Evolutionary conservation across 2,329 filamentous ascomycete genomes (phyloP).

Genomic region (Clarireedia homoeocarpa): DNA sequence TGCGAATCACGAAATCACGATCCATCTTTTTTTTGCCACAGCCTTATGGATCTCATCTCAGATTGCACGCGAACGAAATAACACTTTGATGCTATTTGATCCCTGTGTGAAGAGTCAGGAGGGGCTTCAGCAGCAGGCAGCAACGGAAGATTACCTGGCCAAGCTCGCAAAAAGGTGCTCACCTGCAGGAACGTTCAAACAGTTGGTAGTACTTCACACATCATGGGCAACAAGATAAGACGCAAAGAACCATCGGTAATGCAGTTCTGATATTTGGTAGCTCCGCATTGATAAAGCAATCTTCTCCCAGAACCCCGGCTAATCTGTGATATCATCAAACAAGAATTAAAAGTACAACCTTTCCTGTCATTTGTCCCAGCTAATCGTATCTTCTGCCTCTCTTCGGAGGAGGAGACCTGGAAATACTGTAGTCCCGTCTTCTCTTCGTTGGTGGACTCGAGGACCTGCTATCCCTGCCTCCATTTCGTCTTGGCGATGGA

Average conservation of each 20-base stretch:
- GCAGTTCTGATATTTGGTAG: not conserved
- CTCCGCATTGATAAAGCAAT: not conserved
- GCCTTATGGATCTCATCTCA: no score
- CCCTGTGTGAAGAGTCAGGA: no score
- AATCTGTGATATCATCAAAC: not conserved
- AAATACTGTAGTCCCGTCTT: conserved; percentile 23
- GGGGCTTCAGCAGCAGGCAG: no score
- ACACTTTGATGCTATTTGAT: no score
- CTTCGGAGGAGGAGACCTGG: conserved; percentile 26
- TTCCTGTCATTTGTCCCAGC: not conserved
- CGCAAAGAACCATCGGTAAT: no score
- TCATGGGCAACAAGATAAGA: not conserved
- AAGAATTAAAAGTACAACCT: not conserved
- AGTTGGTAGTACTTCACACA: not conserved
- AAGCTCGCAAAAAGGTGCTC: no score
- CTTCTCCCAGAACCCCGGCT: not conserved
- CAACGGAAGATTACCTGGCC: no score
- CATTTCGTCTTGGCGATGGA: conserved; percentile 12
- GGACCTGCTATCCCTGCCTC: conserved; percentile 18
- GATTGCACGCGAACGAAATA: no score
- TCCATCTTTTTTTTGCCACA: no score
- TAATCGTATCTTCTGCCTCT: conserved; percentile 22
- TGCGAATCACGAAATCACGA: no score
- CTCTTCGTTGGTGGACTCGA: conserved; percentile 23
- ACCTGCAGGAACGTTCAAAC: no score